Percentiles rank a stretch among this genome's conserved stretches.
phyloP scores from a whole-genome alignment of 192 early-diverging fungal genomes.

The Coemansia sp. region DNA sequence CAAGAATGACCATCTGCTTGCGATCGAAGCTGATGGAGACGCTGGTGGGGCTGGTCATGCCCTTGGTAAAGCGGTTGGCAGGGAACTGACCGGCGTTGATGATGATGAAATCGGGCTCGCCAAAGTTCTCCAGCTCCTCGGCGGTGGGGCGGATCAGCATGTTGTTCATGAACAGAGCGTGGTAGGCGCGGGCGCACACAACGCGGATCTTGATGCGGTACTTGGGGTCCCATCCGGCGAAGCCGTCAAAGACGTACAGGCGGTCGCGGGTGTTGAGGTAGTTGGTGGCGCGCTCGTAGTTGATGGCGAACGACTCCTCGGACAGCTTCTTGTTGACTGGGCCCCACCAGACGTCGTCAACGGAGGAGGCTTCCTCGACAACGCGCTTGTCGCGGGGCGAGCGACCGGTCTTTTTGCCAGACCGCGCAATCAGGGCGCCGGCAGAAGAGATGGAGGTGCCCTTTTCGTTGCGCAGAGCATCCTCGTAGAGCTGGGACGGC shows the following conservation, averaged over 20 bases:
- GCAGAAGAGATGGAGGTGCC: constrained; percentile 84
- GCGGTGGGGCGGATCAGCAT: constrained; percentile 97
- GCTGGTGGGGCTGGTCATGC: constrained; percentile 93
- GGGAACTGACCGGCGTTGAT: constrained; percentile 96
- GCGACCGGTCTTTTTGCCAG: constrained; percentile 91
- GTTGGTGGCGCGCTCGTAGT: constrained; percentile 94
- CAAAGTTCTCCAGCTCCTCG: constrained; percentile 88
- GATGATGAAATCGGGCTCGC: constrained; percentile 96
- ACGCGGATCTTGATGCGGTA: constrained; percentile 97
- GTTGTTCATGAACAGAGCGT: constrained; percentile 97
- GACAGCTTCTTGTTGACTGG: constrained; percentile 94
- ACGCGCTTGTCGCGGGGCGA: constrained; percentile 97
- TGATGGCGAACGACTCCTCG: constrained; percentile 80
- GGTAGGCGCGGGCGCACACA: constrained; percentile 93
- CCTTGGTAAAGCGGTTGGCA: constrained; percentile 89
- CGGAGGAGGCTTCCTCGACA: constrained; percentile 85
- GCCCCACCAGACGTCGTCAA: constrained; percentile 96
- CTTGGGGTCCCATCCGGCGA: constrained; percentile 97
- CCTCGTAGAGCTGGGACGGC: constrained; percentile 89
- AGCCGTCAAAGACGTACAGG: constrained; percentile 96
- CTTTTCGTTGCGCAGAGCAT: constrained; percentile 82
- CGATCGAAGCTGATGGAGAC: constrained; percentile 92
- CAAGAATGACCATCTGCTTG: constrained; percentile 96
- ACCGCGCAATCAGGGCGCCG: constrained; percentile 89
- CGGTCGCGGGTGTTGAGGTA: constrained; percentile 94